Base-by-base conservation (phyloP, 208 protist species). In the Trypanosoma conorhini region DNA sequence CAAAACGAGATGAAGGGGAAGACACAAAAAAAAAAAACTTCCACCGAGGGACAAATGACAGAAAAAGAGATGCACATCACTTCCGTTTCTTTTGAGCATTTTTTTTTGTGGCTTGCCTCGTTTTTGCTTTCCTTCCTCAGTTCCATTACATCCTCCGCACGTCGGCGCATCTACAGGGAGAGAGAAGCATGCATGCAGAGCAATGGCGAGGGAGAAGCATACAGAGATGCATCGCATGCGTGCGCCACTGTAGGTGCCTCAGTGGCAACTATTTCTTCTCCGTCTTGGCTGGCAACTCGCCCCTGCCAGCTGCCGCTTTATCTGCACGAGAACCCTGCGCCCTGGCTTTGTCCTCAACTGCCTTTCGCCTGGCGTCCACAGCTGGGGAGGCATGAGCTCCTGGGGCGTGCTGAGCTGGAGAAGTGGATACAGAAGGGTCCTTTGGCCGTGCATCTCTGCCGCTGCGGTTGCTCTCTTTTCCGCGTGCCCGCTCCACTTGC, bases 111-210 rank as follows among this genome's bases (percentile, higher is more conserved):
- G 10, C 5, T 58, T 62, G 7, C 15, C 26, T 24, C 62, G 13
- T 63, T 72, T 30, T 74, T 42, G 10, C 67, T 79, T 42, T 64
- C 71, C 13, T 79, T 44, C 12, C 35, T 67, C 56, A 58, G 42
- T 54, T 48, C 15, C 66, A 74, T 55, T 55, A 31, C 21, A 52
- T 56, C 40, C 54, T 38, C 50, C 42, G 42, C 15, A 19, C 42
- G 42, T 46, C 9, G 15, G 1, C 33, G 13, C 48, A 57, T 75
- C 51, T 57, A 66, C 24, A 54, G 55, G 10, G 58, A 54, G 4
- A 52, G 24, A 62, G 35, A 35, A 62, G 46, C 21, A 67, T 59
- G 70, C n/a, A 69, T 72, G 26, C 46, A 77, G 35, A 80, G 48
- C 59, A 63, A 74, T 61, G 62, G n/a, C 48, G 48, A 26, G 3